Conservation (phyloP, 1,139 yeast genomes). For the Nakaseomyces uthaithaninus region DNA sequence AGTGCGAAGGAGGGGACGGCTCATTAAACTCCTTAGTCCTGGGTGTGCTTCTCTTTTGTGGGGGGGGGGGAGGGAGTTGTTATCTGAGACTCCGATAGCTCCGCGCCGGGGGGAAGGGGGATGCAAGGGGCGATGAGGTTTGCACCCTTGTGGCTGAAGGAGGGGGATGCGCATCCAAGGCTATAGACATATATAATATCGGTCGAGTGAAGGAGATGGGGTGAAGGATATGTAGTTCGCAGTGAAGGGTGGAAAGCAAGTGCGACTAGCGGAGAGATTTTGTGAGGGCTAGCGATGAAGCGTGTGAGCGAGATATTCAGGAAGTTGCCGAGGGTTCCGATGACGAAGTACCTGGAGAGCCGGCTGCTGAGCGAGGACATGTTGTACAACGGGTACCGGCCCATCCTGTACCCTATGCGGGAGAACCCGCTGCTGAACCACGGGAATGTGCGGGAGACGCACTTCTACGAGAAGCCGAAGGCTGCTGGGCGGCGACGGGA, state of each 20-base stretch:
- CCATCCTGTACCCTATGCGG: conserved; percentile 28
- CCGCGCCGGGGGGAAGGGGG: not conserved
- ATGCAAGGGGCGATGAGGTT: not conserved
- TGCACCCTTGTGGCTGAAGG: not conserved
- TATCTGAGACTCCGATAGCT: not conserved
- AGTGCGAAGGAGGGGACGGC: no score
- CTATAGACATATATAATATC: not conserved
- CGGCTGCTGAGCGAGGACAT: conserved; percentile 26
- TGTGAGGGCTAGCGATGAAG: no score
- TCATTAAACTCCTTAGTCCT: no score
- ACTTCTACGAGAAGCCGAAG: conserved; percentile 3
- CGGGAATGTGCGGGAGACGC: conserved; percentile 5
- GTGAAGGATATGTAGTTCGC: not conserved
- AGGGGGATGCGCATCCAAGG: not conserved
- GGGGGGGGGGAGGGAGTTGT: no score
- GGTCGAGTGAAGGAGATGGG: not conserved
- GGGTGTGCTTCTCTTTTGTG: no score
- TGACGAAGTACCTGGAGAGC: conserved; percentile 27
- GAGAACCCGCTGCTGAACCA: conserved; percentile 27
- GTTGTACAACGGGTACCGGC: conserved; percentile 30
- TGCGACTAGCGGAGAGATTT: no score
- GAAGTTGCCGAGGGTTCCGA: conserved; percentile 28
- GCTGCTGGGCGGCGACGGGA: conserved; percentile 6
- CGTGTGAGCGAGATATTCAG: conserved; percentile 14
- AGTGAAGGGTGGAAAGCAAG: not conserved